Evolutionary conservation across 2,329 filamentous ascomycete species (phyloP).

Genomic region (Westerdykella ornata): DNA sequence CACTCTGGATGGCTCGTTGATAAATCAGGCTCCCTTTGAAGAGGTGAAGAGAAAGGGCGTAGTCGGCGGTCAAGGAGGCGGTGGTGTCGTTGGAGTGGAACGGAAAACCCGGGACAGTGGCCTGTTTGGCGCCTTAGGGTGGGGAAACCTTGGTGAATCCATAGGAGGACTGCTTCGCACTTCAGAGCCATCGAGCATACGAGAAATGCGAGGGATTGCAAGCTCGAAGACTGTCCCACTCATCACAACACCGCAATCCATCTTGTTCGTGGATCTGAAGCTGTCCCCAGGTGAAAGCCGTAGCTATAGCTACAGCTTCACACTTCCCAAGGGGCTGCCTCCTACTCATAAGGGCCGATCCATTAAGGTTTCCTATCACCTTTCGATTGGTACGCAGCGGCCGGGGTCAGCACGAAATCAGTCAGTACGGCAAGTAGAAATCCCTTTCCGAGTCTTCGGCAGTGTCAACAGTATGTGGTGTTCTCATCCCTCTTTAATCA

Average conservation of each 20-base stretch:
- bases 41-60: conserved; percentile 93
- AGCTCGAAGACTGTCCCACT: conserved; percentile 83
- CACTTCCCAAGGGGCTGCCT: conserved; percentile 78
- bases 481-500: conserved; percentile 1
- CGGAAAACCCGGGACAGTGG: conserved; percentile 67
- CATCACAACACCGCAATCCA: conserved; percentile 89
- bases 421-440: conserved; percentile 77
- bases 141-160: conserved; percentile 81
- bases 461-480: conserved; percentile 65
- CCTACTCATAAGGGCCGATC: conserved; percentile 86
- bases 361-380: conserved; percentile 86
- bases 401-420: conserved; percentile 69
- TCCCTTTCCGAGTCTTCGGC: conserved; percentile 87
- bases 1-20: conserved; percentile 79
- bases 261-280: conserved; percentile 88
- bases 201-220: conserved; percentile 84
- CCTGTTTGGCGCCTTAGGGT: conserved; percentile 76
- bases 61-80: conserved; percentile 72
- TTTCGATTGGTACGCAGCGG: conserved; percentile 86
- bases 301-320: conserved; percentile 80
- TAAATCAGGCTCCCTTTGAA: conserved; percentile 86
- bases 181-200: conserved; percentile 84
- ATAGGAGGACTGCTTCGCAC: conserved; percentile 80
- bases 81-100: conserved; percentile 78
- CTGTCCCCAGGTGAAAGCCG: conserved; percentile 83